Evolutionary conservation across 768 basidiomycete species (phyloP).

Genomic region (Panaeolus papilionaceus): DNA sequence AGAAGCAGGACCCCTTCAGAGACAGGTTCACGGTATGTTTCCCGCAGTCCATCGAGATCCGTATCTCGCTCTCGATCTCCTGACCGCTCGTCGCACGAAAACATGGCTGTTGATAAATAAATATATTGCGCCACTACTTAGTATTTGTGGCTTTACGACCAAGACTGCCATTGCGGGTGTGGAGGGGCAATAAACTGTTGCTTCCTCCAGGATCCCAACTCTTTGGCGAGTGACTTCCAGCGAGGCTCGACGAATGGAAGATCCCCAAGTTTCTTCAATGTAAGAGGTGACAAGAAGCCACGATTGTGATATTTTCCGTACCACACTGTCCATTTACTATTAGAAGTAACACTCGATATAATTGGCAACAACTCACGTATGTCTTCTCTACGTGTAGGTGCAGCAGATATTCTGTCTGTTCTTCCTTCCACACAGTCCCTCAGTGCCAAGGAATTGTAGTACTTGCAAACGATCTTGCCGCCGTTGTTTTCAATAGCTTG

Average conservation of each 20-base stretch:
- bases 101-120: conserved; percentile 37
- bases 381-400: conserved; percentile 85
- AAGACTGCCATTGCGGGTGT: conserved; percentile 11
- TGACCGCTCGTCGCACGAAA: conserved; percentile 41
- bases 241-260: conserved; percentile 72
- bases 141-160: not conserved
- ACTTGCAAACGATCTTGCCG: conserved; percentile 88
- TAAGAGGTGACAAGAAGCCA: conserved; percentile 72
- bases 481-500: conserved; percentile 81
- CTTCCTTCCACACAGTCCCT: conserved; percentile 78
- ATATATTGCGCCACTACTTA: not conserved
- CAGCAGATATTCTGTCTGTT: conserved; percentile 73
- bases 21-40: conserved; percentile 64
- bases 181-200: conserved; percentile 29
- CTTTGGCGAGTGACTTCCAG: conserved; percentile 68
- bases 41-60: conserved; percentile 68
- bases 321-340: conserved; percentile 59
- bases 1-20: conserved; percentile 48
- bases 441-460: conserved; percentile 87
- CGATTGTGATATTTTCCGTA: conserved; percentile 77
- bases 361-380: conserved; percentile 62
- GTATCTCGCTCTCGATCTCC: conserved; percentile 50
- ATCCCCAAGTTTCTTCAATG: conserved; percentile 54
- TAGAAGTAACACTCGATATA: conserved; percentile 17
- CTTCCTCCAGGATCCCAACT: conserved; percentile 63